Conservation (phyloP, 2,329 filamentous ascomycete genomes). For the Microthyrium microscopicum region DNA sequence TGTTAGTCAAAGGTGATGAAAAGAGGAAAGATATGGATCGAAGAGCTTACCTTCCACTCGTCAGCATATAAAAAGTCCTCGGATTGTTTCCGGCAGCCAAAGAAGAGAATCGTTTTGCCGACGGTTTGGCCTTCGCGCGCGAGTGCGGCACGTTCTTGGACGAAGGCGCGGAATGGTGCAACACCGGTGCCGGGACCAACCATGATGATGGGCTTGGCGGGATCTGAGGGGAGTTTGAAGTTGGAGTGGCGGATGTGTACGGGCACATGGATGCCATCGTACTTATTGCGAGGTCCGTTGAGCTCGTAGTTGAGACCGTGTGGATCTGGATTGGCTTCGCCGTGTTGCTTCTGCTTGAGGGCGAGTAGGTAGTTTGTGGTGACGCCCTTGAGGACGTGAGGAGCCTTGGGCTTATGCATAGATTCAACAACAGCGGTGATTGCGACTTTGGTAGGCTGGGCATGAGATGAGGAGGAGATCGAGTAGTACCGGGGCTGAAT, state of each 20-base stretch:
- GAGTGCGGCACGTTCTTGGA: conserved; percentile 81
- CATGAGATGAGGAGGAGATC: conserved; percentile 89
- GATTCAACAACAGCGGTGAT: conserved; percentile 92
- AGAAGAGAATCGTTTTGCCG: conserved; percentile 81
- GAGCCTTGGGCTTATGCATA: conserved; percentile 56
- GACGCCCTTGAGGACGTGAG: conserved; percentile 75
- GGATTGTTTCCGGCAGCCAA: conserved; percentile 71
- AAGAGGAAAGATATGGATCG: background rate
- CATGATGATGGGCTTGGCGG: conserved; percentile 87
- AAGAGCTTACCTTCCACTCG: conserved; percentile 70
- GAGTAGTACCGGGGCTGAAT: conserved; percentile 98
- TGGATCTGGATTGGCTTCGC: conserved; percentile 62
- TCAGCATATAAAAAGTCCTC: conserved; percentile 88
- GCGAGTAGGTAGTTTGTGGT: conserved; percentile 93
- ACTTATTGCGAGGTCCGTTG: conserved; percentile 84
- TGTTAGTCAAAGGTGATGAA: conserved; percentile 10
- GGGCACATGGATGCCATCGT: conserved; percentile 85
- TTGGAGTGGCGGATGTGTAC: conserved; percentile 96
- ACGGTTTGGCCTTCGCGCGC: conserved; percentile 66
- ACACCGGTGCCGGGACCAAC: conserved; percentile 93
- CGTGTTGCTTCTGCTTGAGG: conserved; percentile 91
- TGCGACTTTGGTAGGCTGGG: conserved; percentile 87
- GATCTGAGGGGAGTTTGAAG: conserved; percentile 96
- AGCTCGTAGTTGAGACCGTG: conserved; percentile 79
- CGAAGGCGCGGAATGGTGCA: conserved; percentile 85